Base-by-base conservation (phyloP, 1,284 basidiomycete species). In the Ceratobasidium theobromae region DNA sequence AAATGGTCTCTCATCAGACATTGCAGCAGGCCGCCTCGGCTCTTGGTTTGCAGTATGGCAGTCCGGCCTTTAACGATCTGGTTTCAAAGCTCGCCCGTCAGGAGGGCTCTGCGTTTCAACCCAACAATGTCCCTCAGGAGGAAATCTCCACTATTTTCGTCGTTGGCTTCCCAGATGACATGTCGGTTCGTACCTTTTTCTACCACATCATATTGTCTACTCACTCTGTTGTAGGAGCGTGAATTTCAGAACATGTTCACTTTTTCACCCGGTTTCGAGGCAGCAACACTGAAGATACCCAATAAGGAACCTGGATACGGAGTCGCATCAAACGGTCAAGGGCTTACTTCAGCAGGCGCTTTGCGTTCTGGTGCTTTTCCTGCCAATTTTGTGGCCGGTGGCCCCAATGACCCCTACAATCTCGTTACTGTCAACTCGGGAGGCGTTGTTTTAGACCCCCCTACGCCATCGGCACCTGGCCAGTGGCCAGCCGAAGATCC, bases 171-270 rank as follows among this genome's bases (percentile, higher is more conserved):
- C 96, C 96, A 1, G 97, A 99, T 70, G 96, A 99, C 75, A 98
- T 99, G 91, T 88, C 91, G 82, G 95, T 92, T 73, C 71, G 90
- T 84, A 27, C 32, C 18, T 23, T 16, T 43, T 35, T 72, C 67
- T 62, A 65, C 18, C 12, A 43, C 11, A n/a, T 49, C 6, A 23
- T 18, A 33, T 25, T 5, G 41, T 49, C 28, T 45, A 35, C 21
- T 30, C 52, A 49, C 14, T 52, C 18, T 68, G 60, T 46, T 67
- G 8, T 72, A 95, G 91, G 93, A 98, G 79, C 93, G 96, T 23
- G 96, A 99, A 78, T 98, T 99, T 76, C 93, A 96, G 78, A 98
- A 98, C 76, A 97, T 99, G 90, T 99, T 99, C 76, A 93, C 95
- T 2, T 99, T 99, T 74, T 93, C 93, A 1, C 79, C 84, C 0